Percentiles rank a stretch among this genome's conserved stretches.
Conservation (phyloP, 257 asterid species). For the Solanum ahanhuiri region DNA sequence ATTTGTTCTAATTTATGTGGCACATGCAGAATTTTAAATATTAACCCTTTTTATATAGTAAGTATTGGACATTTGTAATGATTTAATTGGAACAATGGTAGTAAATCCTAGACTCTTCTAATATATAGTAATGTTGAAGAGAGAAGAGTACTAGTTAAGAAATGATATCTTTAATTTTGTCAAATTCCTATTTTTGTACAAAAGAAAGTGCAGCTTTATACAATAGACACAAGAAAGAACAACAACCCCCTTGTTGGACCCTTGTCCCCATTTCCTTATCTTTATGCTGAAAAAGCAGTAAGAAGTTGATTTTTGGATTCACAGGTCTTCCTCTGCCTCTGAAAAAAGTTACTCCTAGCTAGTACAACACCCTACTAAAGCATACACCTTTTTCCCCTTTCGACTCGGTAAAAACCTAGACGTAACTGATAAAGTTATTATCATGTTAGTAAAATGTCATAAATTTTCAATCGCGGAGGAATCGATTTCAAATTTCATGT, state of each 20-base stretch:
- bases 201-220: not conserved
- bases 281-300: slow-evolving; percentile 1
- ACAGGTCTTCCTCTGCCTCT: not conserved
- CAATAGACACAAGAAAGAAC: not conserved
- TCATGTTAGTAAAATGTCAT: not conserved
- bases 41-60: too few species aligned
- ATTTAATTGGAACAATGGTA: too few species aligned
- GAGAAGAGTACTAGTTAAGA: not conserved
- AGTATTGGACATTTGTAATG: too few species aligned
- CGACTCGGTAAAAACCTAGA: not conserved
- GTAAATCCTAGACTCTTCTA: too few species aligned
- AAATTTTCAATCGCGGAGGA: not conserved
- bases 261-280: slow-evolving; percentile 3
- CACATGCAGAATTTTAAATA: too few species aligned
- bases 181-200: not conserved
- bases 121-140: not conserved
- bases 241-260: not conserved
- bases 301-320: not conserved
- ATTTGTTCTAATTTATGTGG: too few species aligned
- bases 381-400: not conserved
- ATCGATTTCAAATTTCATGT: too few species aligned
- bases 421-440: not conserved
- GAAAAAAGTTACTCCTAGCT: not conserved
- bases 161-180: not conserved
- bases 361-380: not conserved